Evolutionary conservation across 2,329 filamentous ascomycete genomes (phyloP), one percentile per base, ranked within the genome.

Genomic region (Venturia aucupariae): DNA sequence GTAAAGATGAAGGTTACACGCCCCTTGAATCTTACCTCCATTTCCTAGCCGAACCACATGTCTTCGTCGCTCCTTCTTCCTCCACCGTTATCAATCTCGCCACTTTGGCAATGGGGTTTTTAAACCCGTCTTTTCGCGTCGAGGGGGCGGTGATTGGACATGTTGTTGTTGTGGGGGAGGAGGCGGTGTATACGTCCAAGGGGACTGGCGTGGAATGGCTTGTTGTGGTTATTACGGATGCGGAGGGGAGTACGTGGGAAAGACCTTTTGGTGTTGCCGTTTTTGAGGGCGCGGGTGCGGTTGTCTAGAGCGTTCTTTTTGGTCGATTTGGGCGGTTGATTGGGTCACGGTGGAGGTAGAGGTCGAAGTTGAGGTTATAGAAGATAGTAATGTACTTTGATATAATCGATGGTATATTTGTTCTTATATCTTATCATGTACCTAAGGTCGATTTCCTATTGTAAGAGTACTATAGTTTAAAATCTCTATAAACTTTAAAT

Each of bases 1-100:
- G n/a, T n/a, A n/a, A n/a, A n/a, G n/a, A n/a, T n/a, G 74, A 5
- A 72, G 78, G 46, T 15, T 51, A 30, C 15, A 51, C 46, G 1
- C 6, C 10, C 3, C 46, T 51, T 2, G 46, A 51, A 13, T 22
- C 22, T 0, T 51, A 51, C 17, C 22, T 51, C 3, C 27, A 51
- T 27, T 51, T 51, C 46, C 27, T 51, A 22, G 46, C 46, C 4
- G 46, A 51, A 27, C 6, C 46, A 13, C 46, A 51, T 51, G 22
- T 6, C 7, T 51, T 51, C 27, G 46, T 51, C 15, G 22, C 22
- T 4, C 46, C 46, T 0, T 0, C 2, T 0, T 1, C 22, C 2
- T 3, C 27, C 2, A 7, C 27, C 10, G 24, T 15, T 6, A 51
- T 51, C 6, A 10, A 51, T 27, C 22, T 51, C 15, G 11, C 1